Evolutionary conservation across 257 asterid species (phyloP), one percentile per base, ranked within the genome.

Genomic region (Eustoma russellianum): DNA sequence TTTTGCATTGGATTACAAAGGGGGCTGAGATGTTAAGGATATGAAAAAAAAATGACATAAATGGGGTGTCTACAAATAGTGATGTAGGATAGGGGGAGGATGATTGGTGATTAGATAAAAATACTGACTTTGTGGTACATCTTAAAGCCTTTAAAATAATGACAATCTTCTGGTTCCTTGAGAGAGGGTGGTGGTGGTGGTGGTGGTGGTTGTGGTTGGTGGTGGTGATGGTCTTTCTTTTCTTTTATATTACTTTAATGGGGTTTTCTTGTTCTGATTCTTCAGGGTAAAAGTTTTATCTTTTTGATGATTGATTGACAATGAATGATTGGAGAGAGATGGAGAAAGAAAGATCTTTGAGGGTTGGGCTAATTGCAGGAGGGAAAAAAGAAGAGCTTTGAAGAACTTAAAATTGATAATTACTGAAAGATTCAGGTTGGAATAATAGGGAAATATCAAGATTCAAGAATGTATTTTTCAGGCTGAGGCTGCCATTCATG

Each of bases 131-230:
- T 50, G 52, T 56, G 73, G 53, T 50, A 47, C 30, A 16, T 50
- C 48, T 59, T 60, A 19, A 17, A 18, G 51, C 48, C 63, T 50
- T 53, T 8, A 33, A 17, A 50, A 57, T 66, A 60, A 59, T 68
- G 75, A 63, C 83, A 75, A 83, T 75, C 83, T 64, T 65, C 62
- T 57, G 81, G 81, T 74, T 77, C 70, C 63, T 72, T 68, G 71
- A 64, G 68, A 50, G 62, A 44, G 60, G 47, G 45, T 56, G 63
- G 55, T 61, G 14, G 65, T 52, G 52, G 71, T 48, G 52, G n/a
- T n/a, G n/a, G n/a, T n/a, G n/a, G n/a, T n/a, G n/a, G n/a, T n/a
- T n/a, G n/a, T n/a, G n/a, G 69, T 18, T 53, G 66, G 73, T 59
- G 68, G 59, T 30, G 61, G 64, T 35, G n/a, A n/a, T n/a, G 60